Conservation (phyloP, 139 green algal species). For the Chlamydomonas incerta region DNA sequence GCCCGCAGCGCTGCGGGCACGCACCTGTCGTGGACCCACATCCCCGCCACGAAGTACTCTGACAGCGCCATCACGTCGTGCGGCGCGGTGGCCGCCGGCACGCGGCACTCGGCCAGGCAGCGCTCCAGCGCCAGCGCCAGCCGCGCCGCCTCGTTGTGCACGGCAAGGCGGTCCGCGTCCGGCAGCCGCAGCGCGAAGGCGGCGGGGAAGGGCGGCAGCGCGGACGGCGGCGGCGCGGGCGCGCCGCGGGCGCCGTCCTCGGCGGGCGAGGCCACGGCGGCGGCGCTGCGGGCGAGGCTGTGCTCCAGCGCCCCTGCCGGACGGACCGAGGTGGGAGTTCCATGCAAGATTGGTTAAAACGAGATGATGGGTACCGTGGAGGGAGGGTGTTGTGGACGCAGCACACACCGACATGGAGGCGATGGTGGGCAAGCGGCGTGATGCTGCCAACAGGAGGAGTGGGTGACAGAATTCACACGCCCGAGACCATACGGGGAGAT, state of each 20-base stretch:
- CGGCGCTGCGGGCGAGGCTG: slow-evolving; percentile 7
- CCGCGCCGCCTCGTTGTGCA: slow-evolving; percentile 42
- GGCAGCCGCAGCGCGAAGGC: slow-evolving; percentile 28
- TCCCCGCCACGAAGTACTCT: slow-evolving; percentile 25
- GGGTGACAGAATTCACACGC: no score
- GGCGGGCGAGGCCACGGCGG: not conserved
- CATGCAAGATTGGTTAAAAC: not conserved
- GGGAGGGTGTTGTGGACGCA: not conserved
- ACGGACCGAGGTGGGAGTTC: not conserved
- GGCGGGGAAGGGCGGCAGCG: not conserved
- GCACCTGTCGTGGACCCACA: slow-evolving; percentile 52
- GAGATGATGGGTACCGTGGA: not conserved
- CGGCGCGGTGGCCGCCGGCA: slow-evolving; percentile 3
- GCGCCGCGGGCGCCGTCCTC: not conserved
- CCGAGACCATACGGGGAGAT: no score
- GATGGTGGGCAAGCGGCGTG: no score
- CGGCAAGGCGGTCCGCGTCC: slow-evolving; percentile 40
- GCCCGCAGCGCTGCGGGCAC: no score
- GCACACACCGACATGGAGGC: no score
- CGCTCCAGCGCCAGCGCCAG: slow-evolving; percentile 35
- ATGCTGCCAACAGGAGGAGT: no score
- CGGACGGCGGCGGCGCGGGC: not conserved
- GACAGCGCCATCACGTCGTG: slow-evolving; percentile 20
- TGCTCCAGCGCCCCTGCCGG: slow-evolving; percentile 10
- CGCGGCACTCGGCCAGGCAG: not conserved